Base-by-base conservation (phyloP, 176 grass and related monocot species). In the Oryza meyeriana region DNA sequence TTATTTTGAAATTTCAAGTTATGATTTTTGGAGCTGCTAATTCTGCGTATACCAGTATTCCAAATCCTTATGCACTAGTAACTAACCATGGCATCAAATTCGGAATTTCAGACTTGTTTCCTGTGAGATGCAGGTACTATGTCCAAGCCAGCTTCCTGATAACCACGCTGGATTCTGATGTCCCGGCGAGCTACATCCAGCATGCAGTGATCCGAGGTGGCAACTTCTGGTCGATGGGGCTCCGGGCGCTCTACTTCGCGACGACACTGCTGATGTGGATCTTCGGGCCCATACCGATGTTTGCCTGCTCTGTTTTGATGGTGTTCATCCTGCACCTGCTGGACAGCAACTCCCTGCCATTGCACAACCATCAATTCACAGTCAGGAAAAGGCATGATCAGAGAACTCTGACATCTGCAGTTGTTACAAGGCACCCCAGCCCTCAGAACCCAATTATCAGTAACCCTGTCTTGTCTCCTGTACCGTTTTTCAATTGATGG, bases 131-230 rank as follows among this genome's bases (percentile, higher is more conserved):
- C 57, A 94, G 90, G 81, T 99, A 95, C 75, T 99, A 93, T 12
- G 93, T 99, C 20, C 96, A 95, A 28, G 88, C 96, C 68, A 94
- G 96, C 91, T 99, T 93, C 87, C 85, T 95, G 47, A 88, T 99
- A 62, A 93, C 87, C 85, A 95, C 93, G 0, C 79, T 95, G 57
- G 79, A 93, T 58, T 99, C 91, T 3, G 91, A 99, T 64, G 76
- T 99, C 28, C 96, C 96, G 0, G 89, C 92, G 0, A 83, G 69
- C 64, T 95, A 95, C n/a, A 74, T 99, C 47, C 82, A 99, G 70
- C 94, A 82, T 1, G 89, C 96, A 0, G 59, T 95, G 42, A 94
- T 99, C 78, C 74, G 91, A 12, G 96, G 93, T 0, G 91, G 93
- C 31, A 88, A 95, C 78, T 99, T 99, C 79, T 99, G 96, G 93